Conservation (phyloP, 2,329 filamentous ascomycete genomes). For the Zymoseptoria ardabiliae region DNA sequence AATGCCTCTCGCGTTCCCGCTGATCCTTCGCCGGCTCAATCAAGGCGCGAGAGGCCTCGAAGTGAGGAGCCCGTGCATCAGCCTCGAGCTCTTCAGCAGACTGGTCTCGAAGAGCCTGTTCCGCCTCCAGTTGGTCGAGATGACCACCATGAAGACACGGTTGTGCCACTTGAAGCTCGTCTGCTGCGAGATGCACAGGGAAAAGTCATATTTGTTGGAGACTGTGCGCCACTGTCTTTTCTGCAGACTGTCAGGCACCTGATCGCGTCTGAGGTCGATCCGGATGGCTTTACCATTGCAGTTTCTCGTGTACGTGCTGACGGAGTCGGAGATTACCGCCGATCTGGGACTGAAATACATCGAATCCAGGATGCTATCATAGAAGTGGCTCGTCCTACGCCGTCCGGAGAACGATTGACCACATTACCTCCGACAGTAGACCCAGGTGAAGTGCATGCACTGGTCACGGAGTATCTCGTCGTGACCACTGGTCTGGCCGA, state of each 20-base stretch:
- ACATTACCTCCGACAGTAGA: constrained; percentile 18
- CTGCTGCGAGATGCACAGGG: constrained; percentile 47
- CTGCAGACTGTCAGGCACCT: constrained; percentile 47
- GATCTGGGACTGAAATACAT: neutral
- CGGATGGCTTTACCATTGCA: constrained; percentile 22
- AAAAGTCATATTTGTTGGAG: constrained; percentile 49
- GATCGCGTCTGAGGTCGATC: constrained; percentile 40
- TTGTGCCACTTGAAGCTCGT: constrained; percentile 38
- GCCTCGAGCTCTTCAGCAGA: neutral
- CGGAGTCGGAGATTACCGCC: neutral
- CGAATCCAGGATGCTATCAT: constrained; percentile 15
- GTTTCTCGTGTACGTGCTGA: constrained; percentile 2
- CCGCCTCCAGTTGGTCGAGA: constrained; percentile 15
- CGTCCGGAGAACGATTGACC: constrained; percentile 1
- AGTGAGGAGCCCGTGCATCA: constrained; percentile 1
- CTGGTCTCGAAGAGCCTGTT: constrained; percentile 8
- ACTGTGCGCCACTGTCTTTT: constrained; percentile 47
- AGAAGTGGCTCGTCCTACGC: constrained; percentile 10
- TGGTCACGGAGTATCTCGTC: constrained; percentile 39
- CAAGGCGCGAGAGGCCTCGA: constrained; percentile 3
- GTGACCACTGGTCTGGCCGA: constrained; percentile 44
- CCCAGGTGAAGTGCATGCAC: constrained; percentile 34
- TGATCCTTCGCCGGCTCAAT: neutral
- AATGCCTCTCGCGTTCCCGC: neutral
- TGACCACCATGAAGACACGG: constrained; percentile 32